phyloP scores from a whole-genome alignment of 2,329 filamentous ascomycete species.

The Epichloe amarillans region DNA sequence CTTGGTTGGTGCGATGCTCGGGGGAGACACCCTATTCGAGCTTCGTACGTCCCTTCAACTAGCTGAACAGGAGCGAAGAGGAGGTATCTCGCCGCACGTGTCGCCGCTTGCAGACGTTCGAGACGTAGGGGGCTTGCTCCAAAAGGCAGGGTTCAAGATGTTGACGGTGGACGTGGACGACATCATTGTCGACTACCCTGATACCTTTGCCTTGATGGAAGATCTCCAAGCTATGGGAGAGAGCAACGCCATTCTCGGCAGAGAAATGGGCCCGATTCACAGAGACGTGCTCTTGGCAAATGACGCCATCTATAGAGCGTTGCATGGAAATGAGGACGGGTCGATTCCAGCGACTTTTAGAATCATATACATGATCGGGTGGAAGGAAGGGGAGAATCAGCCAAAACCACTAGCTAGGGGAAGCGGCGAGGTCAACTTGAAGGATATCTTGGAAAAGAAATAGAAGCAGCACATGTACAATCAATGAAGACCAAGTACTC shows the following conservation, averaged over 20 bases:
- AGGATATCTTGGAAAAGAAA: conserved; percentile 54
- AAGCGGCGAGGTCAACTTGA: conserved; percentile 76
- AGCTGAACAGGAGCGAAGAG: conserved; percentile 76
- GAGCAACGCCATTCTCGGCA: conserved; percentile 73
- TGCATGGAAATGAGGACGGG: conserved; percentile 73
- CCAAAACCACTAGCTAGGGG: conserved; percentile 74
- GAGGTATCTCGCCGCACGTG: conserved; percentile 83
- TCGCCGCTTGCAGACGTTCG: conserved; percentile 85
- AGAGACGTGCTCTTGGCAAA: conserved; percentile 77
- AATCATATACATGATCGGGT: conserved; percentile 97
- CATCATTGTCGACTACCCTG: conserved; percentile 87
- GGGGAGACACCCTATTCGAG: conserved; percentile 82
- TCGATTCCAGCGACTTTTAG: conserved; percentile 81
- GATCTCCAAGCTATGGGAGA: conserved; percentile 97
- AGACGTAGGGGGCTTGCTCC: conserved; percentile 84
- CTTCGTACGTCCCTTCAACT: conserved; percentile 86
- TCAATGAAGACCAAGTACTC: not conserved
- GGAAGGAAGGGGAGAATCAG: conserved; percentile 76
- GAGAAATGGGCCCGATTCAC: conserved; percentile 65
- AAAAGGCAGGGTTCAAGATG: conserved; percentile 84
- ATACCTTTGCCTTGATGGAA: conserved; percentile 80
- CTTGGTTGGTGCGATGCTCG: conserved; percentile 92
- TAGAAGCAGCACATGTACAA: conserved; percentile 9
- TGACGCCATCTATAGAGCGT: conserved; percentile 74
- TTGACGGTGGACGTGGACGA: conserved; percentile 95